These are phyloP conservation scores for Talaromyces proteolyticus DNA, from an alignment of 495 filamentous ascomycete genomes.

Conservation along the genomic window DNA sequence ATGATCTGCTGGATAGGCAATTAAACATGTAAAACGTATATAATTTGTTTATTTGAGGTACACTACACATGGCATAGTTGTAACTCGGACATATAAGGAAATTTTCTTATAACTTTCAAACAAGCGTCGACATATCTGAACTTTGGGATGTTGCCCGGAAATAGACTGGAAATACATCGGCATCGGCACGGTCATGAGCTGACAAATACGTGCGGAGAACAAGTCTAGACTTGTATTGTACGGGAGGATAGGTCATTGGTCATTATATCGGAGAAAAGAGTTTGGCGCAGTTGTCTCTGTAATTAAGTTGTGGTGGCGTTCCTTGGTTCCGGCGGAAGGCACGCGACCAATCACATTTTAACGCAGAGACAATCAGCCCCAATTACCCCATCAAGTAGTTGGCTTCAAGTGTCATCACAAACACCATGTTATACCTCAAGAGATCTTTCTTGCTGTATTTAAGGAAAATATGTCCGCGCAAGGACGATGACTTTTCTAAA, in stretches of 20 bases:
- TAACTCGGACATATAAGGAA: background rate
- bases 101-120: background rate
- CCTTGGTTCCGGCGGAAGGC: background rate
- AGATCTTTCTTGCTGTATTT: slow-evolving; percentile 1
- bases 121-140: background rate
- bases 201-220: background rate
- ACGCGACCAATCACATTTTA: slow-evolving; percentile 3
- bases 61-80: too few species aligned
- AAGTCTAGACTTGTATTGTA: background rate
- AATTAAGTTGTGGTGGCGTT: background rate
- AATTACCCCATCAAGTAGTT: background rate
- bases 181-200: background rate
- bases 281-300: too few species aligned
- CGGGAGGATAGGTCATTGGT: background rate
- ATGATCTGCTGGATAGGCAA: too few species aligned
- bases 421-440: background rate
- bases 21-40: too few species aligned
- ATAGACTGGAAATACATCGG: too few species aligned
- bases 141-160: background rate
- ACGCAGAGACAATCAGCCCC: background rate
- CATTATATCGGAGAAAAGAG: background rate
- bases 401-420: background rate
- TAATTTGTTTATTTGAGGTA: too few species aligned
- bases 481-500: slow-evolving; percentile 3
- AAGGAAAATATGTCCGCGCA: slow-evolving; percentile 1